Base-by-base conservation (phyloP, 345 rosid genomes). In the Carallia pectinifolia region DNA sequence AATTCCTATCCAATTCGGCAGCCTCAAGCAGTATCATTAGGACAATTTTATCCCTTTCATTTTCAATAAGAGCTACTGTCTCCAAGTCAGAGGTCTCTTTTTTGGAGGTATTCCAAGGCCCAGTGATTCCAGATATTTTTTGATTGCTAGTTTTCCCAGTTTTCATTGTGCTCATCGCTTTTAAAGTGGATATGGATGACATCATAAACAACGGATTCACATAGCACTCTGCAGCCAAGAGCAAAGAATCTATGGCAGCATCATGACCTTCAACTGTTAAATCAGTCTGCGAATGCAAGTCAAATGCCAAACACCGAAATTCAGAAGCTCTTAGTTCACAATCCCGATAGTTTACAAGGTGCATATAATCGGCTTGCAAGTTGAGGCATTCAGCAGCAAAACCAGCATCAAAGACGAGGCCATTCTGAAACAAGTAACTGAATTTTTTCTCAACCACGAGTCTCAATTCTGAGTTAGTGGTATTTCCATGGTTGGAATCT, bases 221-320 rank as follows among this genome's bases (percentile, higher is more conserved):
- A 70, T 90, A 87, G 77, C 97, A 90, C 83, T 90, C 97, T 58
- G 94, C 97, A 50, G 97, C 94, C 82, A 87, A 78, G 66, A 90
- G 90, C 78, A 90, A 81, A 71, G 97, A 93, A 84, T 90, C 94
- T 19, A 90, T 75, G 68, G 92, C 85, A 74, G 92, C 97, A 82
- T 89, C 85, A 76, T 90, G 97, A 73, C 89, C 82, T 82, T 88
- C 94, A 68, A 65, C 54, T 33, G 92, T 77, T 67, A 78, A 76
- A 48, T 84, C 88, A 81, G 65, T 68, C 71, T 81, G 83, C 39
- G 78, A 82, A 72, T 84, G 83, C 62, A 90, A 84, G 79, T 88
- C 90, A 64, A 72, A 82, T 79, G 97, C 97, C 81, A 90, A 78
- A 74, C 83, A 85, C 60, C 72, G 84, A 77, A 88, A 90, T 78